Base-by-base conservation (phyloP, 2,329 filamentous ascomycete genomes). In the Plenodomus biglobosus region DNA sequence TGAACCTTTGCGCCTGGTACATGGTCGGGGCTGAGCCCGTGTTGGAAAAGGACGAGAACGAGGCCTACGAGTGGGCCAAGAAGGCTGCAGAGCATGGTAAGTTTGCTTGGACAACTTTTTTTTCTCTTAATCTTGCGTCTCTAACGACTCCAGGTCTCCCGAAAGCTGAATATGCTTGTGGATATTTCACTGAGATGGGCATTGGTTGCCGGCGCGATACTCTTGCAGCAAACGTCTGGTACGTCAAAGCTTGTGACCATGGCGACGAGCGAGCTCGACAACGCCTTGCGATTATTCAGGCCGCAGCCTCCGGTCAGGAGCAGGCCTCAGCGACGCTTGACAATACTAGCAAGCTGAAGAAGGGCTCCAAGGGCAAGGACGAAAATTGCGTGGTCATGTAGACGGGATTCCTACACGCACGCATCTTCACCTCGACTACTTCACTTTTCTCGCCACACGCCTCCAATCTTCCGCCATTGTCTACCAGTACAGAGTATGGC, bases 1-100 rank as follows among this genome's bases (percentile, higher is more conserved):
- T 99, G 92, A 92, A 92, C 3, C 79, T 99, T 8, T 99, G 94
- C 73, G 94, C 94, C 10, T 99, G 94, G 94, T 99, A 97, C 72
- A 88, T 97, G 80, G 88, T 97, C 35, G 94, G 94, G 10, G 94
- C 94, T 1, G 88, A 92, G 59, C 91, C 92, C 0, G 85, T 97
- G 13, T 76, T 99, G 18, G 92, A 96, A 52, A 96, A 94, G 73
- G 92, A 99, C 63, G 92, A 97, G 71, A 87, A 87, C 59, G 94
- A 99, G 72, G 94, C 94, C 8, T 97, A 95, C 65, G 92, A 96
- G 70, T 99, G 94, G 94, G 92, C 94, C 15, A 85, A 85, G 64
- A 85, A 86, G 65, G 90, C 94, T 45, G 92, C 92, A 24, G 87
- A 94, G 53, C 79, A 86, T 57, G 92, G 92, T 95, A 80, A 71